These are phyloP conservation scores for Musa acuminata DNA, from an alignment of 176 grass and related monocot genomes.

Conservation along the genomic window DNA sequence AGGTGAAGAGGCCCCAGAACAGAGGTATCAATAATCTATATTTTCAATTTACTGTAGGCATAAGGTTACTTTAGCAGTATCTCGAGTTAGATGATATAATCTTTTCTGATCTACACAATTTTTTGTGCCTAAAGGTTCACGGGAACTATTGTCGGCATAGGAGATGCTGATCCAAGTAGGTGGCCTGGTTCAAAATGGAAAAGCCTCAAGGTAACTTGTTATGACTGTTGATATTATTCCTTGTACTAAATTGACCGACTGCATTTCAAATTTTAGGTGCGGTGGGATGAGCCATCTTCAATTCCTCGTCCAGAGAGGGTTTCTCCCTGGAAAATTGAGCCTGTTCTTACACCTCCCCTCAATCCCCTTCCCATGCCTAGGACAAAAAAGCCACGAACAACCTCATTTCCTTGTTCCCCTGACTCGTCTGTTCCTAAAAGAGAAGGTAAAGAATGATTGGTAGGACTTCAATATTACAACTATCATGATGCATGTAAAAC, in stretches of 20 bases:
- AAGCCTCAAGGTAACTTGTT: slow-evolving; percentile 54
- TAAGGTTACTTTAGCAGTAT: background rate
- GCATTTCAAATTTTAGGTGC: slow-evolving; percentile 37
- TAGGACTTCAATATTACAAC: background rate
- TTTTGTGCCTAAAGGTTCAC: slow-evolving; percentile 51
- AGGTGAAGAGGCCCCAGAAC: slow-evolving; percentile 94
- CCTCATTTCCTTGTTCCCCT: slow-evolving; percentile 23
- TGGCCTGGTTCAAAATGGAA: slow-evolving; percentile 92
- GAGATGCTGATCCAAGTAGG: slow-evolving; percentile 46
- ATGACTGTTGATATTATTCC: background rate
- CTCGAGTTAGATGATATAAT: background rate
- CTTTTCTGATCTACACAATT: background rate
- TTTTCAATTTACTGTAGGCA: background rate
- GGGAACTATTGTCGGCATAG: slow-evolving; percentile 78
- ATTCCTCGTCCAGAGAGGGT: slow-evolving; percentile 85
- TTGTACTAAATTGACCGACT: slow-evolving; percentile 13
- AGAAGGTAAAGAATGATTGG: slow-evolving; percentile 50
- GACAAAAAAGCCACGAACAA: slow-evolving; percentile 55
- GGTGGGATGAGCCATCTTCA: slow-evolving; percentile 89
- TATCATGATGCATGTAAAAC: background rate
- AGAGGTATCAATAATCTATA: slow-evolving; percentile 42
- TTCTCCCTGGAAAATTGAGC: slow-evolving; percentile 96
- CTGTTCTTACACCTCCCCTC: slow-evolving; percentile 49
- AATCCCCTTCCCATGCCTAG: slow-evolving; percentile 50
- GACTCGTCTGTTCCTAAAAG: slow-evolving; percentile 55